These are phyloP conservation scores for Diospyros lotus DNA, from an alignment of 148 eudicot species.

Conservation along the genomic window DNA sequence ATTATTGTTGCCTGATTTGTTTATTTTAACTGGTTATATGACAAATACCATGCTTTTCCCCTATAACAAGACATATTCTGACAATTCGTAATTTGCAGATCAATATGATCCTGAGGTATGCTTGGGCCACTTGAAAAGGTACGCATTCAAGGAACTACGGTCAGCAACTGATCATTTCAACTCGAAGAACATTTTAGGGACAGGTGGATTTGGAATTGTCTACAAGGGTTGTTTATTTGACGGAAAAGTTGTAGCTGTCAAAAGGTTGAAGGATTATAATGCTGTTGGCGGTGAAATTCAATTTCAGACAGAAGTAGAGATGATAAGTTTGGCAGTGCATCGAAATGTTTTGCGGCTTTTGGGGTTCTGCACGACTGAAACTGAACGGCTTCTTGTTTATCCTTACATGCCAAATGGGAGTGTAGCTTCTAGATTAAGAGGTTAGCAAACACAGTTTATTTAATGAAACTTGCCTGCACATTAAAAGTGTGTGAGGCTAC, in stretches of 20 bases:
- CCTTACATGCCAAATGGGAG: slow-evolving; percentile 89
- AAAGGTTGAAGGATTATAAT: slow-evolving; percentile 75
- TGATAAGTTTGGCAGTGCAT: slow-evolving; percentile 83
- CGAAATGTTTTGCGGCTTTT: slow-evolving; percentile 77
- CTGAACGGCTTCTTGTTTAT: slow-evolving; percentile 81
- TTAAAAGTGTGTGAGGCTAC: neutral
- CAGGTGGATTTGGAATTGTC: slow-evolving; percentile 87
- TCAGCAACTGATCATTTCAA: slow-evolving; percentile 79
- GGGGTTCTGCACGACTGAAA: slow-evolving; percentile 82
- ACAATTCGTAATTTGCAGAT: slow-evolving; percentile 37
- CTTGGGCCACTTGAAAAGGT: slow-evolving; percentile 79
- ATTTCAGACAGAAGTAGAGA: slow-evolving; percentile 88
- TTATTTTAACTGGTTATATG: neutral
- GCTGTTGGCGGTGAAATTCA: slow-evolving; percentile 73
- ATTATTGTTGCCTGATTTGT: neutral
- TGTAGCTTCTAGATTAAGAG: slow-evolving; percentile 86
- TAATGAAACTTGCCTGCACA: neutral
- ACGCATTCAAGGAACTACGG: slow-evolving; percentile 72
- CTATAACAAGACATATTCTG: neutral
- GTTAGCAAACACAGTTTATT: slow-evolving; percentile 26
- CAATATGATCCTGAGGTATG: slow-evolving; percentile 86
- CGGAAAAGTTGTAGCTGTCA: slow-evolving; percentile 80
- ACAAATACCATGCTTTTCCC: neutral
- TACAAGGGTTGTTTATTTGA: slow-evolving; percentile 69
- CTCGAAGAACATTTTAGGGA: slow-evolving; percentile 75